These are phyloP conservation scores for Aureobasidium pullulans DNA, from an alignment of 2,329 filamentous ascomycete genomes.

Conservation along the genomic window DNA sequence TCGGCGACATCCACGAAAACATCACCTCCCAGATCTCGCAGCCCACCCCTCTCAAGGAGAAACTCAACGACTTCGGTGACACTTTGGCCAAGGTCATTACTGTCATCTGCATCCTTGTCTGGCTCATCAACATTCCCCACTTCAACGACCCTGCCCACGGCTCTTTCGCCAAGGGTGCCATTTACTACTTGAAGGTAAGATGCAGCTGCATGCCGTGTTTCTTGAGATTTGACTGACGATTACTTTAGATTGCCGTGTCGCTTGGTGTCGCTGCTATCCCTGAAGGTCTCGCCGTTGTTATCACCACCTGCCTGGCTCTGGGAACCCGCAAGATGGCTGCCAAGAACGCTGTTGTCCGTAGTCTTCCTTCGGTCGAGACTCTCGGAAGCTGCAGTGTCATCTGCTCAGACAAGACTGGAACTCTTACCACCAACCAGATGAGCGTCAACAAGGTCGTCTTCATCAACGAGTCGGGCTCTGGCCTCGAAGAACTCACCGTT, in stretches of 20 bases:
- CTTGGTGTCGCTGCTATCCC: conserved; percentile 96
- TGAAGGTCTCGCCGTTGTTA: conserved; percentile 94
- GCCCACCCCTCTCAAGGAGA: conserved; percentile 94
- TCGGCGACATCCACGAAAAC: conserved; percentile 97
- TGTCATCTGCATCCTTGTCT: conserved; percentile 90
- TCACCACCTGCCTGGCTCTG: conserved; percentile 94
- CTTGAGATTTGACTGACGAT: not conserved
- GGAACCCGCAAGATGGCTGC: conserved; percentile 98
- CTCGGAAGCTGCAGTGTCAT: conserved; percentile 98
- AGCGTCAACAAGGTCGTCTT: conserved; percentile 91
- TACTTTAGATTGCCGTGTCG: conserved; percentile 77
- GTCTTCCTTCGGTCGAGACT: conserved; percentile 92
- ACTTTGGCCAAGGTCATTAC: conserved; percentile 96
- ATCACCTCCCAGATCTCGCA: conserved; percentile 97
- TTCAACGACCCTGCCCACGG: conserved; percentile 93
- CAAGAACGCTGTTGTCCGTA: conserved; percentile 95
- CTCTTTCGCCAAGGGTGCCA: conserved; percentile 84
- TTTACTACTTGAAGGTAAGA: conserved; percentile 81
- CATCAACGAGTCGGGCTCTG: conserved; percentile 63
- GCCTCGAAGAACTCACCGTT: conserved; percentile 78
- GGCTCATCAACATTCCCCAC: conserved; percentile 97
- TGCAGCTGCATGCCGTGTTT: not conserved
- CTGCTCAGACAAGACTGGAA: conserved; percentile 98
- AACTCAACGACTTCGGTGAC: conserved; percentile 97
- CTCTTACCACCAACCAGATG: conserved; percentile 98